Conservation (phyloP, 2,329 filamentous ascomycete species). For the Leptographium galeiforme region DNA sequence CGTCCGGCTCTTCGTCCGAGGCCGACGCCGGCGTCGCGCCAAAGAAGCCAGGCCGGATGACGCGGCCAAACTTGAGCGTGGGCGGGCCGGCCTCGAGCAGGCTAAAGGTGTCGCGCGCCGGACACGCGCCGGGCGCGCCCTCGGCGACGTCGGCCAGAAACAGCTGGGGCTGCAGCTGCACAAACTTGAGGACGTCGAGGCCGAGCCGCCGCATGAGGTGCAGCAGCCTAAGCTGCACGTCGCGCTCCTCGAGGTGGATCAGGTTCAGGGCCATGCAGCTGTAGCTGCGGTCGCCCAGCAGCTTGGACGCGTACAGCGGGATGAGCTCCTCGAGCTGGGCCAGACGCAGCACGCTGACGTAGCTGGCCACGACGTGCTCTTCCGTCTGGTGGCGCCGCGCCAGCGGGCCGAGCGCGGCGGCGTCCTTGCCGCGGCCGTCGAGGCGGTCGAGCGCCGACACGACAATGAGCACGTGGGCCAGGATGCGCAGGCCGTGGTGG, state of each 20-base stretch:
- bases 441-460: conserved; percentile 50
- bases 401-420: conserved; percentile 23
- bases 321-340: conserved; percentile 64
- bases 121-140: conserved; percentile 17
- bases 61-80: conserved; percentile 43
- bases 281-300: conserved; percentile 51
- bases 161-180: conserved; percentile 51
- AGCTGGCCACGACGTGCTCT: conserved; percentile 68
- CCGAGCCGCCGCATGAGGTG: conserved; percentile 61
- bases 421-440: conserved; percentile 11
- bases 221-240: conserved; percentile 55
- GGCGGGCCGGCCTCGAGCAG: conserved; percentile 36
- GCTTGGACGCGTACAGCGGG: conserved; percentile 74
- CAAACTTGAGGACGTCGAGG: conserved; percentile 59
- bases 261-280: conserved; percentile 64
- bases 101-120: conserved; percentile 32
- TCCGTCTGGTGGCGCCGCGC: conserved; percentile 30
- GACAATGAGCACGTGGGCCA: conserved; percentile 53
- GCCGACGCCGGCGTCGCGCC: conserved; percentile 46
- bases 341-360: conserved; percentile 66
- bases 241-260: conserved; percentile 53
- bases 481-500: conserved; percentile 51
- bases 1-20: conserved; percentile 14
- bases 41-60: conserved; percentile 60
- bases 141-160: conserved; percentile 35